These are phyloP conservation scores for Fusarium denticulatum DNA, from an alignment of 2,329 filamentous ascomycete genomes.

Conservation along the genomic window DNA sequence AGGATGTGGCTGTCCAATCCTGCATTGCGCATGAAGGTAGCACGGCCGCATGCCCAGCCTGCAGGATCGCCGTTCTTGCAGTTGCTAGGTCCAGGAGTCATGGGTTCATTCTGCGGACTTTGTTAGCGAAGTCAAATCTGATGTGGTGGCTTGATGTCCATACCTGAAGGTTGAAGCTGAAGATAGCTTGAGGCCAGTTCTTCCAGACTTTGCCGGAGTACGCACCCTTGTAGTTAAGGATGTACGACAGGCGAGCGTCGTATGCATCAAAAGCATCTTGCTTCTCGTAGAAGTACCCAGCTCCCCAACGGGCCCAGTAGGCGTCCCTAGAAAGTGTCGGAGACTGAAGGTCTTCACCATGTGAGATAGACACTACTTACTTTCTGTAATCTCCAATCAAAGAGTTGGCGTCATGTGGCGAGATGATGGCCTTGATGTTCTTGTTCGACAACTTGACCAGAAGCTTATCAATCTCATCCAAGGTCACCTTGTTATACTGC, in stretches of 20 bases:
- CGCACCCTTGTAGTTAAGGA: neutral
- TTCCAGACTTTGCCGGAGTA: neutral
- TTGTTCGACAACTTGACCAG: neutral
- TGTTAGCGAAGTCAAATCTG: accelerated
- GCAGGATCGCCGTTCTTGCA: neutral
- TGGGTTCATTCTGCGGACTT: neutral
- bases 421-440: neutral
- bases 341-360: accelerated
- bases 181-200: neutral
- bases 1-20: neutral
- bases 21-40: neutral
- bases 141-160: accelerated
- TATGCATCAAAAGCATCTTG: neutral
- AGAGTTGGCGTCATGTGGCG: neutral
- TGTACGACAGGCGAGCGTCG: neutral
- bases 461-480: neutral
- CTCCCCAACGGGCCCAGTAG: neutral
- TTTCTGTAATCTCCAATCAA: neutral
- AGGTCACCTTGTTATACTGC: neutral
- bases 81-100: neutral
- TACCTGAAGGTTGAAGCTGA: neutral
- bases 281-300: neutral
- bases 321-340: neutral
- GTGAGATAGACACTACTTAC: neutral
- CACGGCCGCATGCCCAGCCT: neutral